Conservation (phyloP, 331 rosid species). For the Prunus yedoensis region DNA sequence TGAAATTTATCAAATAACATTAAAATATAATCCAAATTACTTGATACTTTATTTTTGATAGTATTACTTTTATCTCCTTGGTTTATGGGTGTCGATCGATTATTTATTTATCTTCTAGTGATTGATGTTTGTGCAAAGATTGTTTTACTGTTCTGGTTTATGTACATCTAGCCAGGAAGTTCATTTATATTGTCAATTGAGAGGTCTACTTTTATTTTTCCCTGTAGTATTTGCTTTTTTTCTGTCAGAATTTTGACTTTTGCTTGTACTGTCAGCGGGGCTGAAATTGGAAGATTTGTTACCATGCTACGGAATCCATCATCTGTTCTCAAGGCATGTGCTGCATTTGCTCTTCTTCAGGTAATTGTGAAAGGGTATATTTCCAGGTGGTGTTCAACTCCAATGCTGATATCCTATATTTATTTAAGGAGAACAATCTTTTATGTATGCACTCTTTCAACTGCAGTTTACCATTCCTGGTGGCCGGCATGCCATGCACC, state of each 20-base stretch:
- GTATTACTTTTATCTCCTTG: neutral
- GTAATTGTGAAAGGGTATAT: constrained; percentile 35
- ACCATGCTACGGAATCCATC: constrained; percentile 88
- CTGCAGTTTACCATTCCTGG: constrained; percentile 95
- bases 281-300: constrained; percentile 98
- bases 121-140: neutral
- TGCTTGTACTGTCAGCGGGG: constrained; percentile 54
- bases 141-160: neutral
- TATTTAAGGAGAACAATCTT: neutral
- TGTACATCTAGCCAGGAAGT: neutral
- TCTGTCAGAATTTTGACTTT: neutral
- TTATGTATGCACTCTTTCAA: neutral
- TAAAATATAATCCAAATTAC: neutral
- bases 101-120: neutral
- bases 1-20: neutral
- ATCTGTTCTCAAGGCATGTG: constrained; percentile 91
- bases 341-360: constrained; percentile 99
- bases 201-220: neutral
- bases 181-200: neutral
- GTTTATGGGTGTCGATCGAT: neutral
- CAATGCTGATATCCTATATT: neutral
- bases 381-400: neutral
- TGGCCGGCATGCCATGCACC: constrained; percentile 94
- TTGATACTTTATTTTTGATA: too few species aligned
- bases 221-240: neutral